phyloP scores from a whole-genome alignment of 225 moss, liverwort and hornwort species.

The Takakia lepidozioides region DNA sequence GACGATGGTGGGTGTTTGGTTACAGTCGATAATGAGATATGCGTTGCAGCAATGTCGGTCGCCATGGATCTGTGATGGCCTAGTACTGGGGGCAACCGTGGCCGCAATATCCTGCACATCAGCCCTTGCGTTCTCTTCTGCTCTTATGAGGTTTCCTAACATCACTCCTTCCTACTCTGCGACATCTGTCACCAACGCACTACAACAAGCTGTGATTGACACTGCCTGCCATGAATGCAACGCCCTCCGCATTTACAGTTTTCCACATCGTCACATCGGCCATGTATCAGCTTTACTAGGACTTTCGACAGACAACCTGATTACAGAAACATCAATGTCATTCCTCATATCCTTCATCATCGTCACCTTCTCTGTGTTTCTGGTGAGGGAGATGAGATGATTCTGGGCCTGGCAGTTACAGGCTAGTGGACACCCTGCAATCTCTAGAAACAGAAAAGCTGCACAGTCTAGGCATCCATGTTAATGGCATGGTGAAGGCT shows the following conservation, averaged over 20 bases:
- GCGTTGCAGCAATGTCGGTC: no score
- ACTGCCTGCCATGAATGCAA: slow-evolving; percentile 43
- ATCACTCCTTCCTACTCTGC: slow-evolving; percentile 14
- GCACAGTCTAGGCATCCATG: no score
- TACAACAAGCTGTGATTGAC: slow-evolving; percentile 13
- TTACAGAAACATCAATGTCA: slow-evolving; percentile 44
- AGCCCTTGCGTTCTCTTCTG: slow-evolving; percentile 58
- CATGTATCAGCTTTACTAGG: slow-evolving; percentile 25
- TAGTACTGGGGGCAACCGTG: slow-evolving; percentile 41
- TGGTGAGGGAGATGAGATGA: slow-evolving; percentile 54
- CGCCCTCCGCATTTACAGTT: slow-evolving; percentile 25
- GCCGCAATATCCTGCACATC: slow-evolving; percentile 49
- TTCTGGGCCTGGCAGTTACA: no score
- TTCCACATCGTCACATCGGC: slow-evolving; percentile 6
- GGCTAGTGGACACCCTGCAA: no score
- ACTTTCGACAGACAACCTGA: slow-evolving; percentile 21
- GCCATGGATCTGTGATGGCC: slow-evolving; percentile 54
- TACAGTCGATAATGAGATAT: no score
- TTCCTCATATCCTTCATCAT: slow-evolving; percentile 58
- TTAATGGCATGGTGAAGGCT: no score
- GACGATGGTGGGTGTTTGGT: no score
- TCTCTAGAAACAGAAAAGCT: no score
- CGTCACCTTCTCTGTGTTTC: slow-evolving; percentile 53
- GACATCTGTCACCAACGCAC: slow-evolving; percentile 12
- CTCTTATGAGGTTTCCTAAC: no score